Evolutionary conservation across 345 rosid genomes (phyloP).

Genomic region (Boechera stricta): DNA sequence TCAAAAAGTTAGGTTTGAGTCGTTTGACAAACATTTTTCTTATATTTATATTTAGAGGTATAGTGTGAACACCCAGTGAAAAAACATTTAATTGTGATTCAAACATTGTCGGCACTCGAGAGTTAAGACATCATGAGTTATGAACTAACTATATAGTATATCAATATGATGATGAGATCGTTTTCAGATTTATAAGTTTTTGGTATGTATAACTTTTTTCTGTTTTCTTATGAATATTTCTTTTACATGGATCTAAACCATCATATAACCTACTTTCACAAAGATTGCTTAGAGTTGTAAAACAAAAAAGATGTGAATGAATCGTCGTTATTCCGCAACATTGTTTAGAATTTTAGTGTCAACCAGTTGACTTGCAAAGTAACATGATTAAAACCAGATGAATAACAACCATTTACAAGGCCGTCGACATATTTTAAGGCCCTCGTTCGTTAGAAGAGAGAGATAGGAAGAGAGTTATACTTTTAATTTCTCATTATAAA

Average conservation of each 20-base stretch:
- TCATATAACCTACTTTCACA: conserved; percentile 5
- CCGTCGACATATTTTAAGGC: not conserved
- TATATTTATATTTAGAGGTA: not conserved
- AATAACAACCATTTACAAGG: not conserved
- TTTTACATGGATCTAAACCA: not conserved
- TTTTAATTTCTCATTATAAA: not conserved
- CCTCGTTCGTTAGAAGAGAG: not conserved
- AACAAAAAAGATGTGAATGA: not conserved
- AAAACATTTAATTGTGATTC: conserved; percentile 9
- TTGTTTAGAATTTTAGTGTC: not conserved
- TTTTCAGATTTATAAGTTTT: not conserved
- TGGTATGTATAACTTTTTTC: no score
- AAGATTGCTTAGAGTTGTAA: not conserved
- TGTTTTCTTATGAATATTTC: not conserved
- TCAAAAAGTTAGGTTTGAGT: conserved; percentile 32
- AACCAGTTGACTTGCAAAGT: not conserved
- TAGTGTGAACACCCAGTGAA: conserved; percentile 37
- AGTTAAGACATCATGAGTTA: conserved; percentile 16
- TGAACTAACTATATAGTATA: not conserved
- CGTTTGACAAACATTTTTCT: conserved; percentile 8
- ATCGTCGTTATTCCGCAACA: not conserved
- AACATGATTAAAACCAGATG: not conserved
- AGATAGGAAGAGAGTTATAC: not conserved
- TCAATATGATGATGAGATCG: not conserved
- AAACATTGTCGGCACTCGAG: conserved; percentile 37